Evolutionary conservation across 495 filamentous ascomycete genomes (phyloP), one percentile per base, ranked within the genome.

Genomic region (Aspergillus indologenus): DNA sequence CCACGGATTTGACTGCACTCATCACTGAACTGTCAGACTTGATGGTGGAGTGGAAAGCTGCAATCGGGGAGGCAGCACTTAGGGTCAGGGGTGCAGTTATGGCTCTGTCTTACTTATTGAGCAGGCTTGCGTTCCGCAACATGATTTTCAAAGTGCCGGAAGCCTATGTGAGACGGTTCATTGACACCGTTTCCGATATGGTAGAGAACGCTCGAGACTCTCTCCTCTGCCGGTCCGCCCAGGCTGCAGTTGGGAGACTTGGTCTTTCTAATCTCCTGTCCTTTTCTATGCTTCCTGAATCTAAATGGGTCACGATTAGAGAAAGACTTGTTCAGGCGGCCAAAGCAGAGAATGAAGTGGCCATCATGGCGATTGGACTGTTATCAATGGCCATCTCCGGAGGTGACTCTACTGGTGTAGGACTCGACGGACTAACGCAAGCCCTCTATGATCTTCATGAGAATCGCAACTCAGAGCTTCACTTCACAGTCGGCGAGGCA

Each of bases 401-500:
- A 52, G 55, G 54, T 19, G 68, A 74, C 17, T 62, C 71, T 1
- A 61, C 68, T 21, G 58, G 61, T 6, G 61, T 61, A 24, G 55
- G 68, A 18, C 72, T 77, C 34, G 49, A 58, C 52, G 45, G 78
- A 18, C 79, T 92, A 23, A 57, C 89, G 29, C 70, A 80, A 44
- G 84, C 81, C 29, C 70, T 98, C 0, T 89, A 91, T 66, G 76
- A 75, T 6, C 69, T 98, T 15, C 90, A 94, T 66, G 91, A 92
- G 62, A 85, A 92, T 23, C 87, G 87, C 58, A 87, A 91, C 54
- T 84, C 90, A 0, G 91, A 96, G 65, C 79, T 89, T 9, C 93
- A 96, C 59, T 96, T 98, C 67, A 81, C 90, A 3, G 84, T 93
- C 12, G 94, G 94, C 11, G 92, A 95, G 65, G 91, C 94, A 14